Evolutionary conservation across 2,329 filamentous ascomycete genomes (phyloP).

Genomic region (Fusarium dlaminii): DNA sequence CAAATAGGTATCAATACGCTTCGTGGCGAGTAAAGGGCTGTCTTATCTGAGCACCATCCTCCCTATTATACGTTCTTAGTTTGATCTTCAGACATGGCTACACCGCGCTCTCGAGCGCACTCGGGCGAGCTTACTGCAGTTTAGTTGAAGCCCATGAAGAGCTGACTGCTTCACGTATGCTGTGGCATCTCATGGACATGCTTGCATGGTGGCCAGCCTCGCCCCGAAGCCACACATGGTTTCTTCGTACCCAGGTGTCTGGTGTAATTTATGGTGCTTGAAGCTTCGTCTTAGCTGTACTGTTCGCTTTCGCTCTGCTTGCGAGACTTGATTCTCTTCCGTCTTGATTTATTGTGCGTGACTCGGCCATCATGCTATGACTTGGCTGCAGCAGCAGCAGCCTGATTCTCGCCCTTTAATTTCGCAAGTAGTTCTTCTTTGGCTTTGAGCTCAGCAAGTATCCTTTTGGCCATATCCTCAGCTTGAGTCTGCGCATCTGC

Average conservation of each 20-base stretch:
- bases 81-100: not conserved
- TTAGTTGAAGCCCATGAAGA: not conserved
- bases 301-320: not conserved
- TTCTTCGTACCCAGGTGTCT: not conserved
- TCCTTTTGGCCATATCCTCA: slow-evolving; percentile 66
- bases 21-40: not conserved
- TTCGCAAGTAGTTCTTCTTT: slow-evolving; percentile 70
- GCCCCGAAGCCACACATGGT: not conserved
- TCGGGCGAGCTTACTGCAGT: not conserved
- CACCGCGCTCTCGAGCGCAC: not conserved
- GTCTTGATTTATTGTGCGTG: not conserved
- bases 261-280: not conserved
- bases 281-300: not conserved
- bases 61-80: not conserved
- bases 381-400: slow-evolving; percentile 49
- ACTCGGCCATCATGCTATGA: slow-evolving; percentile 38
- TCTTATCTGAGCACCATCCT: not conserved
- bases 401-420: slow-evolving; percentile 68
- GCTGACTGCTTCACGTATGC: not conserved
- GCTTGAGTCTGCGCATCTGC: slow-evolving; percentile 72
- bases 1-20: not conserved
- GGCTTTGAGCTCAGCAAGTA: slow-evolving; percentile 68
- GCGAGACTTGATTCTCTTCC: not conserved
- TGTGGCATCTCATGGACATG: not conserved
- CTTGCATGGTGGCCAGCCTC: not conserved